Base-by-base conservation (phyloP, 78 protist genomes). In the Cavenderia fasciculata region DNA sequence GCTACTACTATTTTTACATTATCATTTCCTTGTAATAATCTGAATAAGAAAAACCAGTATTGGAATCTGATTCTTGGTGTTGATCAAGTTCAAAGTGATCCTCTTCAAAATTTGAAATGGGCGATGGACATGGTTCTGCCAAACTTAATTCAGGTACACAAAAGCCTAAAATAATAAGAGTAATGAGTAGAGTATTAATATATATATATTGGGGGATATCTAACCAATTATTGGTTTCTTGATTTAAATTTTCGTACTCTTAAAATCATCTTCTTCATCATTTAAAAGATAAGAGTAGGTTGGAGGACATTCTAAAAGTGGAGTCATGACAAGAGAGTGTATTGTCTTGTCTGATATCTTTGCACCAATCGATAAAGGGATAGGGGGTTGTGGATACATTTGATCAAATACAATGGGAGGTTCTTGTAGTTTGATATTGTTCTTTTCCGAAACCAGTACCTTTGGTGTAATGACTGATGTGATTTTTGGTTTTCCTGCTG, bases 241-340 rank as follows among this genome's bases (percentile, higher is more conserved):
- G n/a, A 16, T 10, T 57, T 10, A 36, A 10, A 27, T 27, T 27
- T 4, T 57, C 72, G 43, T 63, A 43, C 3, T 40, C 47, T 43
- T 63, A 63, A 47, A 38, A 61, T 33, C 2, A 73, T 65, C 49
- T 40, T 41, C 56, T 57, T 74, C 69, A 74, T n/a, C n/a, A n/a
- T n/a, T n/a, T n/a, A n/a, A n/a, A n/a, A n/a, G 33, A 62, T 6
- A 34, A 33, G 76, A 65, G 5, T 38, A 51, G 3, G 66, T 54
- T 6, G 41, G 57, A 27, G 47, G 90, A n/a, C n/a, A 41, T 23
- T 73, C 82, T n/a, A 36, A 38, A 10, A 66, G 54, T 19, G 90
- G 90, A 21, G 90, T 82, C 90, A 82, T 82, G n/a, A 82, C 65
- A 8, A 82, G 10, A 14, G 52, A 36, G 44, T 82, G 57, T 31